These are phyloP conservation scores for Boletus edulis DNA, from an alignment of 768 basidiomycete genomes.

Conservation along the genomic window DNA sequence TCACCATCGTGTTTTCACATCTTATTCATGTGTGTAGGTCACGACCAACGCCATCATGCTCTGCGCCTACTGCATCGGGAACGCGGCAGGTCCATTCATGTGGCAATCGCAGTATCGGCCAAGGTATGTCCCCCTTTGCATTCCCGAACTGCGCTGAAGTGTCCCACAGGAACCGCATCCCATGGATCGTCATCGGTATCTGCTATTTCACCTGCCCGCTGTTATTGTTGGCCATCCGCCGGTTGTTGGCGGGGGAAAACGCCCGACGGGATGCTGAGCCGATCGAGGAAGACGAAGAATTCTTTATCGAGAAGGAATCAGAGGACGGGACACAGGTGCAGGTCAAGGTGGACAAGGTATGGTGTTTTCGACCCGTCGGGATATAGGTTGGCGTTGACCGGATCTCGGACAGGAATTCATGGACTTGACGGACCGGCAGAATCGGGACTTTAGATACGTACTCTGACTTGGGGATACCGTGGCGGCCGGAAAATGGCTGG, in stretches of 20 bases:
- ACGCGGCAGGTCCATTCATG: constrained; percentile 74
- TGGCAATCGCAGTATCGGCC: constrained; percentile 70
- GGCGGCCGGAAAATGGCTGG: not conserved
- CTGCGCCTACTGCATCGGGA: constrained; percentile 64
- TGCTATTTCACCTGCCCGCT: constrained; percentile 57
- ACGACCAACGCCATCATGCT: constrained; percentile 68
- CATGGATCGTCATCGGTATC: constrained; percentile 74
- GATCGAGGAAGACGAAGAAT: constrained; percentile 56
- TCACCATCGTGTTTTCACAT: not conserved
- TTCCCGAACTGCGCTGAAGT: not conserved
- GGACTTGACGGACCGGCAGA: constrained; percentile 72
- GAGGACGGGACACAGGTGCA: constrained; percentile 51
- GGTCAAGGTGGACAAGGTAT: constrained; percentile 66
- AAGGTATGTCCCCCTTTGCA: constrained; percentile 37
- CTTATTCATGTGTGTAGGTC: constrained; percentile 10
- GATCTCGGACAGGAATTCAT: constrained; percentile 51
- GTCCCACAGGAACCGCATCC: constrained; percentile 58
- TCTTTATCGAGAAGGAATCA: constrained; percentile 53
- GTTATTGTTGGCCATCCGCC: constrained; percentile 49
- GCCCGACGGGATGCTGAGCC: constrained; percentile 58
- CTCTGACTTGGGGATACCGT: constrained; percentile 33
- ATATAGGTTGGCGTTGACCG: not conserved
- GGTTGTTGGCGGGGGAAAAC: constrained; percentile 58
- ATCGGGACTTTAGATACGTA: constrained; percentile 72
- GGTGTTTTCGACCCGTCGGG: not conserved